Percentiles rank a stretch among this genome's conserved stretches.
These are phyloP conservation scores for Macrolepiota dolichaula DNA, from an alignment of 768 basidiomycete species.

Conservation along the genomic window DNA sequence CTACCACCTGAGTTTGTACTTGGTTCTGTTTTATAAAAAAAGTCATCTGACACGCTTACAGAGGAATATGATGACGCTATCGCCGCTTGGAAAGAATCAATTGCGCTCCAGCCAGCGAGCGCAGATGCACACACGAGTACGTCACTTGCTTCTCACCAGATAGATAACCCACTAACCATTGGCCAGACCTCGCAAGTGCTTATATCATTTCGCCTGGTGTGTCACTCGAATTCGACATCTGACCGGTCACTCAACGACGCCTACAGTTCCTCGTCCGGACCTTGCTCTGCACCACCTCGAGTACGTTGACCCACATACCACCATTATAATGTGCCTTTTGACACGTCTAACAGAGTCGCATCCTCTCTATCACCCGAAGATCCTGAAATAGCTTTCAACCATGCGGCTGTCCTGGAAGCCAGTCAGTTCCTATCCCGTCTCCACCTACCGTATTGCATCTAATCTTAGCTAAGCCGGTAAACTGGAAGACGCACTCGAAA, in stretches of 20 bases:
- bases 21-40: not conserved
- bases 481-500: slow-evolving; percentile 75
- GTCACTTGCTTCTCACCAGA: slow-evolving; percentile 21
- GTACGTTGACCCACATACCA: slow-evolving; percentile 39
- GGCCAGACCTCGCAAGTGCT: slow-evolving; percentile 79
- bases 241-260: slow-evolving; percentile 15
- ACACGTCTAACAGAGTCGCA: slow-evolving; percentile 59
- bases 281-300: slow-evolving; percentile 82
- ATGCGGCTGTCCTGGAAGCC: slow-evolving; percentile 88
- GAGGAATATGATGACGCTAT: slow-evolving; percentile 90
- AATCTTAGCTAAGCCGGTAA: slow-evolving; percentile 60
- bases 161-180: slow-evolving; percentile 11
- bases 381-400: slow-evolving; percentile 89
- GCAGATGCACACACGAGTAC: slow-evolving; percentile 86
- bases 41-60: slow-evolving; percentile 25
- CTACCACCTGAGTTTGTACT: slow-evolving; percentile 76
- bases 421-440: slow-evolving; percentile 42
- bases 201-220: slow-evolving; percentile 71
- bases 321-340: slow-evolving; percentile 12
- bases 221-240: slow-evolving; percentile 9
- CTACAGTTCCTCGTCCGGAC: slow-evolving; percentile 67
- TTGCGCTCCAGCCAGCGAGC: slow-evolving; percentile 75
- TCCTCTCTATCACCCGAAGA: slow-evolving; percentile 83
- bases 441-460: slow-evolving; percentile 17
- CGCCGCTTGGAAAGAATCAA: slow-evolving; percentile 81